phyloP scores from a whole-genome alignment of 2,329 filamentous ascomycete genomes.

The Fusarium cyanostomum region DNA sequence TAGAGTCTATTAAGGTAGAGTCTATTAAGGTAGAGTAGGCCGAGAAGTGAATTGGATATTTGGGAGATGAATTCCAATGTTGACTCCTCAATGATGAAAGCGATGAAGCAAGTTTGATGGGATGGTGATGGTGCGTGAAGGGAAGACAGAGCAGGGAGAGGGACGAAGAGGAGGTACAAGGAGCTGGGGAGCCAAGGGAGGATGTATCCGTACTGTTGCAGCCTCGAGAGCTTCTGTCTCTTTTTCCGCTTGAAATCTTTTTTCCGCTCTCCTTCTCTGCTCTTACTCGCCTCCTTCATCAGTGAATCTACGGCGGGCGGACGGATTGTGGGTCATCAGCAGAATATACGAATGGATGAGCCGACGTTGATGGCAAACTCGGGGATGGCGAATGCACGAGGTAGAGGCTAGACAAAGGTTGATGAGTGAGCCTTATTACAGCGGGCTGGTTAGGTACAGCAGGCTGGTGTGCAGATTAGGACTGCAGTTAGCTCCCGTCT shows the following conservation, averaged over 20 bases:
- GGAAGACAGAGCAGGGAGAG: neutral
- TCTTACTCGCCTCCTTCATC: slow-evolving; percentile 24
- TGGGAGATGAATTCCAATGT: neutral
- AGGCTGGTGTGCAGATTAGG: neutral
- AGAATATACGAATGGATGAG: slow-evolving; percentile 6
- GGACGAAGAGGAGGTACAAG: neutral
- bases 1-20: no score
- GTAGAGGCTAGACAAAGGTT: slow-evolving; percentile 5
- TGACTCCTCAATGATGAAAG: neutral
- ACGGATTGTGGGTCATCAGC: slow-evolving; percentile 27
- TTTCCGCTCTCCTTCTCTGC: slow-evolving; percentile 10
- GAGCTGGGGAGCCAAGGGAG: slow-evolving; percentile 16
- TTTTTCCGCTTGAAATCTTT: slow-evolving; percentile 6
- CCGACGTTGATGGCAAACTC: slow-evolving; percentile 20
- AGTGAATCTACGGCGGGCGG: slow-evolving; percentile 15
- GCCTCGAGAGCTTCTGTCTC: neutral
- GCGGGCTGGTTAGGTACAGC: slow-evolving; percentile 10
- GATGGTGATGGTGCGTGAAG: slow-evolving; percentile 8
- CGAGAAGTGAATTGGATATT: neutral
- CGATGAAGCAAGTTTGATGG: slow-evolving; percentile 1
- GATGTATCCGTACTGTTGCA: slow-evolving; percentile 7
- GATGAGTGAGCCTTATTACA: slow-evolving; percentile 18
- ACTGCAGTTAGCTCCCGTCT: no score
- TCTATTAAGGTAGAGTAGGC: neutral
- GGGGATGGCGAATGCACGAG: slow-evolving; percentile 14